Conservation (phyloP, 1,139 yeast genomes). For the Tardiomyces blankii region DNA sequence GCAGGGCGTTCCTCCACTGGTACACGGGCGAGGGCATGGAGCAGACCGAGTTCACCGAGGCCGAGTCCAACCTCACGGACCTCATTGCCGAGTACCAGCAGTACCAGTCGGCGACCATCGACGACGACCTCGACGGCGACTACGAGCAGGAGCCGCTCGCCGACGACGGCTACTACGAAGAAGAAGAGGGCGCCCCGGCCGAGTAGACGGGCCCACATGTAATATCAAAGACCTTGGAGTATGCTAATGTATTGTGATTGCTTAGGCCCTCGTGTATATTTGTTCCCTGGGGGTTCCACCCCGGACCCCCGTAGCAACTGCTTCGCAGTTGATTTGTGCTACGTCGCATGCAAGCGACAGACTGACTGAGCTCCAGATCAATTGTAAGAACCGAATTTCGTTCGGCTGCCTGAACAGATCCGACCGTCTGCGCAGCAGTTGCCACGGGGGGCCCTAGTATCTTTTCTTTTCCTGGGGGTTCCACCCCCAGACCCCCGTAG, state of each 20-base stretch:
- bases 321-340: no score
- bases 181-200: conserved; percentile 3
- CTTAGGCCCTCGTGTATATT: no score
- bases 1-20: conserved; percentile 38
- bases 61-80: conserved; percentile 33
- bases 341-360: no score
- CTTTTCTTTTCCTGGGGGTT: no score
- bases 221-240: neutral
- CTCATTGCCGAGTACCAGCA: conserved; percentile 34
- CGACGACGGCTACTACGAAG: conserved; percentile 7
- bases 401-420: no score
- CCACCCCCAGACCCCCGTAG: no score
- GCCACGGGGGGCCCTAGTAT: no score
- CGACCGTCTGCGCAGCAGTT: no score
- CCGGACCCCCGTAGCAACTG: no score
- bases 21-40: conserved; percentile 38
- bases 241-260: neutral
- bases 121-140: conserved; percentile 27
- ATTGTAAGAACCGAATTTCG: no score
- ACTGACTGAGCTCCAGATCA: no score
- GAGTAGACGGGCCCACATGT: conserved; percentile 21
- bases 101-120: conserved; percentile 32
- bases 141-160: conserved; percentile 8
- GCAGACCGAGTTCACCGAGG: conserved; percentile 35
- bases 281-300: no score